A percentile compares a stretch with the other conserved stretches of the same genome.
phyloP scores from a whole-genome alignment of 768 basidiomycete genomes.

The Podaxis sp. region DNA sequence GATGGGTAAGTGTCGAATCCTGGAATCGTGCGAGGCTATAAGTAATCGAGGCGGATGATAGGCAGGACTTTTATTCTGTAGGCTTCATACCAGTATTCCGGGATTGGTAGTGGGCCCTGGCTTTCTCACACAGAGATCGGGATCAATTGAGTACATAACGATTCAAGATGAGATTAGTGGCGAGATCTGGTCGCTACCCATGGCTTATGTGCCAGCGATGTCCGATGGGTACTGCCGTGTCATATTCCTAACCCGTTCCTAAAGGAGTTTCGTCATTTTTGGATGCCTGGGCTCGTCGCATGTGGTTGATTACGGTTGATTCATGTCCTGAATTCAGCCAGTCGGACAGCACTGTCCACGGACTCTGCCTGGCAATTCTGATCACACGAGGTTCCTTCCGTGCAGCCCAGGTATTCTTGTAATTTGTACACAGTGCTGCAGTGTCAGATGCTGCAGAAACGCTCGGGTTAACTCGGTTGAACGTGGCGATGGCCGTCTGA shows the following conservation, averaged over 20 bases:
- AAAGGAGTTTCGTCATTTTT: conserved; percentile 21
- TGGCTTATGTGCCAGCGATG: conserved; percentile 27
- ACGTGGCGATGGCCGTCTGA: conserved; percentile 9
- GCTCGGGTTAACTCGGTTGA: conserved; percentile 15
- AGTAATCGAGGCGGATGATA: conserved; percentile 25
- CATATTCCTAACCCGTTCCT: conserved; percentile 21
- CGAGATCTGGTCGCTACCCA: conserved; percentile 23
- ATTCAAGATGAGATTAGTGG: conserved; percentile 25
- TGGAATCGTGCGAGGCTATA: conserved; percentile 19
- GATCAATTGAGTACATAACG: conserved; percentile 27
- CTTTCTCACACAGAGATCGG: conserved; percentile 32
- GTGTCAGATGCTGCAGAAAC: background rate
- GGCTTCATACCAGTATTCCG: conserved; percentile 21
- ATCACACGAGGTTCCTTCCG: background rate
- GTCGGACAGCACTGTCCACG: background rate
- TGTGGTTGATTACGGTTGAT: conserved; percentile 19
- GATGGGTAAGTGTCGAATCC: conserved; percentile 21
- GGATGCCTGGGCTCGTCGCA: conserved; percentile 13
- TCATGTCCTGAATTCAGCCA: background rate
- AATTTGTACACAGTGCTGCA: background rate
- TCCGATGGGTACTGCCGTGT: conserved; percentile 29
- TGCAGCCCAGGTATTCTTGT: background rate
- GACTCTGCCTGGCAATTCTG: conserved; percentile 10
- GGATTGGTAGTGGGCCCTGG: conserved; percentile 28
- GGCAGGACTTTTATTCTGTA: conserved; percentile 25